phyloP scores from a whole-genome alignment of 164 flowering plant genomes.

The Malania oleifera region DNA sequence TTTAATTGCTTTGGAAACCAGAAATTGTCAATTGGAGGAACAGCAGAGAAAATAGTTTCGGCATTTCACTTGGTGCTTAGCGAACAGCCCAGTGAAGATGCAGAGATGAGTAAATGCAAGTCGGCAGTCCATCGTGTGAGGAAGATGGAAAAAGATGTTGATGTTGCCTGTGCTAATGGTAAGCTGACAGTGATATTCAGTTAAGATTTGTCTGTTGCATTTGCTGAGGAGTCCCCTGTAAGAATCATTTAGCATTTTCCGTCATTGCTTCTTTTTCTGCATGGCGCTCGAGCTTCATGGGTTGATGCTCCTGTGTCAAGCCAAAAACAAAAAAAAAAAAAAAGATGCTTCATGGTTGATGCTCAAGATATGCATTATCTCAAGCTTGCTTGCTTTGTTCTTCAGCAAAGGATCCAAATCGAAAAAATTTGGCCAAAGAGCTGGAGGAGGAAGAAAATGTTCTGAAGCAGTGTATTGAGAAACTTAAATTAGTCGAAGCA shows the following conservation, averaged over 20 bases:
- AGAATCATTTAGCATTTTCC: background rate
- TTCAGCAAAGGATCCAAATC: slow-evolving; percentile 70
- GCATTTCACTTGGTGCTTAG: slow-evolving; percentile 73
- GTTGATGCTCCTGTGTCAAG: too few species aligned
- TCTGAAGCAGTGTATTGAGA: slow-evolving; percentile 71
- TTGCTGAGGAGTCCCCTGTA: background rate
- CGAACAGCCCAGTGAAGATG: slow-evolving; percentile 64
- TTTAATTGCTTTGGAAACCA: slow-evolving; percentile 22
- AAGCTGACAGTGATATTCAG: slow-evolving; percentile 12
- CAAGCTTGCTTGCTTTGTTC: slow-evolving; percentile 11
- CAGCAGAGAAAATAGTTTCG: slow-evolving; percentile 82
- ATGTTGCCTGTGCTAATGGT: slow-evolving; percentile 61
- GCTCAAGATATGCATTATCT: slow-evolving; percentile 6
- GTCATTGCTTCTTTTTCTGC: background rate
- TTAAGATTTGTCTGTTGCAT: background rate
- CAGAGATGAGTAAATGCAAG: slow-evolving; percentile 75
- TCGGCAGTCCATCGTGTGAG: slow-evolving; percentile 58
- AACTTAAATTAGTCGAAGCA: slow-evolving; percentile 72
- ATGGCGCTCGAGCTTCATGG: background rate
- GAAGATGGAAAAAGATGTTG: slow-evolving; percentile 86
- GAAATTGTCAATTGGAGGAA: slow-evolving; percentile 85
- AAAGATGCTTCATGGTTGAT: too few species aligned
- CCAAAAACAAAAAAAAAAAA: too few species aligned
- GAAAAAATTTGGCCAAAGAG: slow-evolving; percentile 56
- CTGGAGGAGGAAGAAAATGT: slow-evolving; percentile 68